phyloP scores from a whole-genome alignment of 805 yeast species.

The Sungouiozyma ichnusensis region DNA sequence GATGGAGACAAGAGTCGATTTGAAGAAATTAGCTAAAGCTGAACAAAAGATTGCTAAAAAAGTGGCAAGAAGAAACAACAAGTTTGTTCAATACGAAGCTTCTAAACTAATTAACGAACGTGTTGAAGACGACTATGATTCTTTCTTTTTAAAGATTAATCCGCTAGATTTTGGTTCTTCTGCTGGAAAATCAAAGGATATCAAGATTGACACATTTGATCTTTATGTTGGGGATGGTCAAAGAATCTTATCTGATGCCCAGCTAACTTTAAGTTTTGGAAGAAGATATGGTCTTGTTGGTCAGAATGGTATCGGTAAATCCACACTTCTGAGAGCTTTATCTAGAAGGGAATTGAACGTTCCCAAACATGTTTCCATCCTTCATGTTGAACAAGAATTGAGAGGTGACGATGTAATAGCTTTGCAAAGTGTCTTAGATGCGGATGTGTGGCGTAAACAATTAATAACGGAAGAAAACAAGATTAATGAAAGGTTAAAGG shows the following conservation, averaged over 20 bases:
- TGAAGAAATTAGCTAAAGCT: constrained; percentile 93
- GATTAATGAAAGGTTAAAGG: constrained; percentile 62
- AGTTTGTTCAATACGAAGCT: constrained; percentile 86
- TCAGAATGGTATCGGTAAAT: constrained; percentile 99
- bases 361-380: constrained; percentile 89
- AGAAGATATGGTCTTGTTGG: constrained; percentile 96
- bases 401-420: constrained; percentile 89
- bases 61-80: constrained; percentile 77
- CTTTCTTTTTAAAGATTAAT: constrained; percentile 88
- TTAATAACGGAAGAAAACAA: constrained; percentile 65
- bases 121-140: constrained; percentile 73
- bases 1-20: constrained; percentile 89
- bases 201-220: constrained; percentile 86
- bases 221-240: constrained; percentile 92
- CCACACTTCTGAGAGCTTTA: constrained; percentile 82
- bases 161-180: constrained; percentile 84
- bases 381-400: constrained; percentile 96
- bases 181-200: constrained; percentile 96
- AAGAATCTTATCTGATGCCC: constrained; percentile 81
- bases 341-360: constrained; percentile 88
- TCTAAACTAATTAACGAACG: constrained; percentile 67
- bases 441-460: constrained; percentile 98
- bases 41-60: constrained; percentile 96
- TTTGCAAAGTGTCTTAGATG: constrained; percentile 91
- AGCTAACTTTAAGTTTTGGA: constrained; percentile 80